phyloP scores from a whole-genome alignment of 306 rosid genomes.

The Quercus robur region DNA sequence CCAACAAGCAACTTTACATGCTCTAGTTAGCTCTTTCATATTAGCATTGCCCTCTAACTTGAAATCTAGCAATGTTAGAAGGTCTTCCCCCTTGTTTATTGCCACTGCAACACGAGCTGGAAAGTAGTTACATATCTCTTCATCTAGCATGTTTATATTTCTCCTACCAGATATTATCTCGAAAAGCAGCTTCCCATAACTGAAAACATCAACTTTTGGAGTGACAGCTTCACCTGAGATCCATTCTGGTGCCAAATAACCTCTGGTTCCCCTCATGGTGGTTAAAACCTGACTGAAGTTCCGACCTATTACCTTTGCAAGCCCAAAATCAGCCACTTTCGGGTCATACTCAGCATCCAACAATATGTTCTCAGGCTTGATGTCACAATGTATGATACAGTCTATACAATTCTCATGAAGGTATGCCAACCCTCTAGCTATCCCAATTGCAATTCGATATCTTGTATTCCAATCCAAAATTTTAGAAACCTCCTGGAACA shows the following conservation, averaged over 20 bases:
- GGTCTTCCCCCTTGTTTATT: conserved; percentile 26
- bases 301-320: conserved; percentile 52
- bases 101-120: conserved; percentile 30
- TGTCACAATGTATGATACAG: conserved; percentile 60
- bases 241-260: conserved; percentile 77
- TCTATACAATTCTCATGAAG: conserved; percentile 58
- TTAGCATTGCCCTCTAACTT: conserved; percentile 32
- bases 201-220: conserved; percentile 48
- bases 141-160: conserved; percentile 37
- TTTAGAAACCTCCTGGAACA: conserved; percentile 1
- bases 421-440: conserved; percentile 49
- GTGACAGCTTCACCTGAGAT: conserved; percentile 45
- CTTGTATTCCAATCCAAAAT: conserved; percentile 24
- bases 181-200: conserved; percentile 57
- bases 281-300: conserved; percentile 53
- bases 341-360: conserved; percentile 33
- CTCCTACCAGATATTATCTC: conserved; percentile 48
- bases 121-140: conserved; percentile 25
- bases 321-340: conserved; percentile 58
- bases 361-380: conserved; percentile 69
- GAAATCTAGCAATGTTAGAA: conserved; percentile 27
- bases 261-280: conserved; percentile 66
- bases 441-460: conserved; percentile 39
- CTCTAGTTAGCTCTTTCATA: conserved; percentile 26
- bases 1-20: conserved; percentile 49